phyloP scores from a whole-genome alignment of 1,284 basidiomycete genomes.

The Cerrena zonata region DNA sequence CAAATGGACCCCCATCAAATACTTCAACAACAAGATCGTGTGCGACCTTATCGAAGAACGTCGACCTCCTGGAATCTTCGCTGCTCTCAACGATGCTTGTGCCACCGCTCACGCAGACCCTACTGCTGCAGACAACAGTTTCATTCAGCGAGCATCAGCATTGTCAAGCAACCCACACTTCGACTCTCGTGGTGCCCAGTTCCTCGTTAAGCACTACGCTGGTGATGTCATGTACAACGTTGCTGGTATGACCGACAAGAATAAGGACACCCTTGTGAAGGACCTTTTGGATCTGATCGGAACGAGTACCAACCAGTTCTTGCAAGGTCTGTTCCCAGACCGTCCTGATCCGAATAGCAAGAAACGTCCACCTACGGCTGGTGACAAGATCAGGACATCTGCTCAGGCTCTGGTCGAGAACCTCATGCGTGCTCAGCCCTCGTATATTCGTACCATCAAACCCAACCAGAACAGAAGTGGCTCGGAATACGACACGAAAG shows the following conservation, averaged over 20 bases:
- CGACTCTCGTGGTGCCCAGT: constrained; percentile 85
- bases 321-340: constrained; percentile 89
- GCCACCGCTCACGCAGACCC: constrained; percentile 98
- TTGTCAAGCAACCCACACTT: constrained; percentile 85
- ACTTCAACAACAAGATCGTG: constrained; percentile 94
- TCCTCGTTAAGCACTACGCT: constrained; percentile 90
- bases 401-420: constrained; percentile 94
- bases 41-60: constrained; percentile 97
- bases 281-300: constrained; percentile 90
- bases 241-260: constrained; percentile 98
- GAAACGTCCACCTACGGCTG: constrained; percentile 95
- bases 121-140: constrained; percentile 92
- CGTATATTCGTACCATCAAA: constrained; percentile 99
- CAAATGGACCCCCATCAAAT: constrained; percentile 99
- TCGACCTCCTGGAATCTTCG: constrained; percentile 94
- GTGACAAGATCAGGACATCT: constrained; percentile 95
- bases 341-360: constrained; percentile 94
- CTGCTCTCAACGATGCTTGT: constrained; percentile 95
- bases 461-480: constrained; percentile 95
- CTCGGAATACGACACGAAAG: constrained; percentile 89
- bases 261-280: constrained; percentile 95
- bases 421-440: constrained; percentile 92
- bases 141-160: constrained; percentile 84
- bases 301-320: constrained; percentile 74
- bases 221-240: constrained; percentile 99